Conservation (phyloP, 1,284 basidiomycete genomes). For the Apiotrichum mycotoxinovorans region DNA sequence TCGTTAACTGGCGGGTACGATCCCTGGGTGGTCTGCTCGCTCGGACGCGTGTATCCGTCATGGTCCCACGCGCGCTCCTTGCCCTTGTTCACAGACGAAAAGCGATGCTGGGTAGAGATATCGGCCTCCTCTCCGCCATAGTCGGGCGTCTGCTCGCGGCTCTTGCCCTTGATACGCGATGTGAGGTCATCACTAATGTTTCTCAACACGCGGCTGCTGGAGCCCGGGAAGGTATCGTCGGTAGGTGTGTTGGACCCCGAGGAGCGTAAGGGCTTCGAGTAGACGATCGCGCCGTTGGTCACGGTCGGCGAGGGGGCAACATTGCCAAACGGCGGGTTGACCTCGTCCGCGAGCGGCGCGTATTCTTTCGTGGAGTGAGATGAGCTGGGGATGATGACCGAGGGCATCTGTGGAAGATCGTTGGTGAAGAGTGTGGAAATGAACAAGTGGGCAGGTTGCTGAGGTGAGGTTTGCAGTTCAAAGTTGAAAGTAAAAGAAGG, state of each 20-base stretch:
- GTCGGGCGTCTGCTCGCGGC: background rate
- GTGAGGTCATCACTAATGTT: constrained; percentile 27
- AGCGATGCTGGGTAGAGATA: background rate
- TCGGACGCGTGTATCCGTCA: background rate
- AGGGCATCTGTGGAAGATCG: constrained; percentile 20
- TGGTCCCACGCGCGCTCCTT: constrained; percentile 33
- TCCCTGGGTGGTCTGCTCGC: constrained; percentile 19
- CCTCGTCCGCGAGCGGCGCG: constrained; percentile 40
- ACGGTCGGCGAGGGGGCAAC: constrained; percentile 25
- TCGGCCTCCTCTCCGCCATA: background rate
- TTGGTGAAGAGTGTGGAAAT: background rate
- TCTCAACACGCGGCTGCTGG: constrained; percentile 1
- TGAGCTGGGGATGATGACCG: constrained; percentile 22
- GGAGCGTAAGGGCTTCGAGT: constrained; percentile 17
- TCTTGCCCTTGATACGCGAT: constrained; percentile 11
- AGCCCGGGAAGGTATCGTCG: constrained; percentile 14
- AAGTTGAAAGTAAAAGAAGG: no score
- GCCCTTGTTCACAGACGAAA: constrained; percentile 8
- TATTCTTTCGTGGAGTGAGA: constrained; percentile 26
- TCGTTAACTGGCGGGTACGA: constrained; percentile 44
- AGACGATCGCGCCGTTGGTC: constrained; percentile 40
- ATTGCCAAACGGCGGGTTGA: constrained; percentile 34
- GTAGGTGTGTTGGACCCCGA: constrained; percentile 1
- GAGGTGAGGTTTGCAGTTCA: no score
- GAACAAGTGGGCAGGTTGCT: no score